Evolutionary conservation across 768 basidiomycete species (phyloP).

Genomic region (Pleurotus giganteus): DNA sequence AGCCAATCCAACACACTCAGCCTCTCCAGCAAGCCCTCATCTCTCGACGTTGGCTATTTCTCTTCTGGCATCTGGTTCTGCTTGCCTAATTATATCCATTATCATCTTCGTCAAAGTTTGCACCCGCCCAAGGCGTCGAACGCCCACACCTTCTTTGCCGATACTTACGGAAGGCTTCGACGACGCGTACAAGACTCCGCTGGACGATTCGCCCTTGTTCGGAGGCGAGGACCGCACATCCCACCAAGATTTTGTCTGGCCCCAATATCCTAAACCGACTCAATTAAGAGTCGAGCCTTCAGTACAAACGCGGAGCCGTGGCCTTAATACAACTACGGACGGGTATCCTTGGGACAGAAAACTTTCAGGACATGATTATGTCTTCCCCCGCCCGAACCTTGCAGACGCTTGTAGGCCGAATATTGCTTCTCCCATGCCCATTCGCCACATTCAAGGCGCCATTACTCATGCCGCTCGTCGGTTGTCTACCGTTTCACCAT

Average conservation of each 20-base stretch:
- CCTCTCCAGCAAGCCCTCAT: constrained; percentile 25
- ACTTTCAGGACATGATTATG: constrained; percentile 13
- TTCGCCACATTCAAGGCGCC: constrained; percentile 41
- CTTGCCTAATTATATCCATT: constrained; percentile 45
- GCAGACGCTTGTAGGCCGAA: constrained; percentile 18
- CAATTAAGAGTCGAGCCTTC: constrained; percentile 13
- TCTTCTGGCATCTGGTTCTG: constrained; percentile 51
- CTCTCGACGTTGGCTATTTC: constrained; percentile 49
- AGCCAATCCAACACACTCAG: not conserved
- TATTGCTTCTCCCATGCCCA: constrained; percentile 23
- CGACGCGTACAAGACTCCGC: constrained; percentile 41
- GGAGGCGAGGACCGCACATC: constrained; percentile 69
- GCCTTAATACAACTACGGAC: constrained; percentile 11
- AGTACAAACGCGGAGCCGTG: constrained; percentile 9
- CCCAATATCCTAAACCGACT: constrained; percentile 45
- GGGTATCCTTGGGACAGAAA: not conserved
- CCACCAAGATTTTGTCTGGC: constrained; percentile 54
- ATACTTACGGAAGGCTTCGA: constrained; percentile 58
- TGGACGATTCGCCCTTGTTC: constrained; percentile 69
- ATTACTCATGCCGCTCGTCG: constrained; percentile 35
- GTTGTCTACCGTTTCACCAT: constrained; percentile 42
- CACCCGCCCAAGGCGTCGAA: constrained; percentile 46
- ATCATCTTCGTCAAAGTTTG: constrained; percentile 48
- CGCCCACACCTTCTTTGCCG: constrained; percentile 74
- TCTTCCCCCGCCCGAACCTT: constrained; percentile 24